These are phyloP conservation scores for Benincasa hispida DNA, from an alignment of 306 rosid genomes.

Conservation along the genomic window DNA sequence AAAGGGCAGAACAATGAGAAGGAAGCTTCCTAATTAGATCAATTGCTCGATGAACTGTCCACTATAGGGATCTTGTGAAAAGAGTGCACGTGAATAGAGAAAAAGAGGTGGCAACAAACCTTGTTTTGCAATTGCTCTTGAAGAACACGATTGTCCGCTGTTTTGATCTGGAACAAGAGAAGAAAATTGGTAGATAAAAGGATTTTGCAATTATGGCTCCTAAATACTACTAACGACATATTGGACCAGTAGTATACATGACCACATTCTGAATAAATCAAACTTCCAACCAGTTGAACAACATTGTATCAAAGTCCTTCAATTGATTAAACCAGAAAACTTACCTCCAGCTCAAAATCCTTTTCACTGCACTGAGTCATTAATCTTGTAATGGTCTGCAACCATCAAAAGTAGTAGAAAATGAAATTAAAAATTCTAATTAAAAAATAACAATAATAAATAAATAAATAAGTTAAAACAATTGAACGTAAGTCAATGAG, in stretches of 20 bases:
- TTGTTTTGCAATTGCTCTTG: slow-evolving; percentile 87
- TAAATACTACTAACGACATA: not conserved
- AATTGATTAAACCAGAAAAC: slow-evolving; percentile 20
- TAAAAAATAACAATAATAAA: too few species aligned
- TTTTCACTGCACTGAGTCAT: slow-evolving; percentile 86
- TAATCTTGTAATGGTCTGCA: slow-evolving; percentile 72
- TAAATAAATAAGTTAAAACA: not conserved
- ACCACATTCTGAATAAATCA: not conserved
- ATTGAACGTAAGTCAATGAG: not conserved
- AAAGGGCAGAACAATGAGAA: not conserved
- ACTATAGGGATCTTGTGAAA: not conserved
- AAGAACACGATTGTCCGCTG: slow-evolving; percentile 93
- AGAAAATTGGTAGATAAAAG: not conserved
- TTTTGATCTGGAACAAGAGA: slow-evolving; percentile 49
- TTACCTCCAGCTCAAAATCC: slow-evolving; percentile 93
- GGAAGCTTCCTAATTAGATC: not conserved
- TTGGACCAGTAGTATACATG: not conserved
- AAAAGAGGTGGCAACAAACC: slow-evolving; percentile 25
- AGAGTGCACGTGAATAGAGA: not conserved
- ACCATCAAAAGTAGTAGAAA: slow-evolving; percentile 14
- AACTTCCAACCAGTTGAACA: not conserved
- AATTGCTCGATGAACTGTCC: slow-evolving; percentile 5
- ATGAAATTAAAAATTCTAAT: not conserved
- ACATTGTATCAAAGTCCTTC: slow-evolving; percentile 4
- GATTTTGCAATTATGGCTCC: not conserved